Evolutionary conservation across 106 monocot genomes (phyloP).

Genomic region (Alisma plantagoaquatica): DNA sequence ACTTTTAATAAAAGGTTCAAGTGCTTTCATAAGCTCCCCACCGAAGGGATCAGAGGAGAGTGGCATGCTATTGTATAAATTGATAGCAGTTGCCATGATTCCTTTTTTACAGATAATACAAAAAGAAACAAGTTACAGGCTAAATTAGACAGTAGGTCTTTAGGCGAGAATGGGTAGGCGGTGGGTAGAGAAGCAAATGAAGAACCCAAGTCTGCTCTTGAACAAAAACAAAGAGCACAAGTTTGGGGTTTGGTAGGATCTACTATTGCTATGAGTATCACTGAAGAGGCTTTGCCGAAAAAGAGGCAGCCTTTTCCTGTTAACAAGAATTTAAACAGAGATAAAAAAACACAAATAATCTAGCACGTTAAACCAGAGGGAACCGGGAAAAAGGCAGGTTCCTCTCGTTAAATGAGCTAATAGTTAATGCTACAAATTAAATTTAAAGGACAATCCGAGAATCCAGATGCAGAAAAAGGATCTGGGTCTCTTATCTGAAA

Average conservation of each 20-base stretch:
- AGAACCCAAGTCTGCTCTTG: constrained; percentile 10
- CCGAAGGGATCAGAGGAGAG: constrained; percentile 17
- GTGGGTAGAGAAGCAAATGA: background rate
- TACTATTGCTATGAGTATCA: background rate
- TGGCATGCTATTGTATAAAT: constrained; percentile 21
- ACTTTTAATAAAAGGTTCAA: constrained; percentile 48
- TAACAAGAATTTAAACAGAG: background rate
- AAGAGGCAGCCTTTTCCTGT: constrained; percentile 19
- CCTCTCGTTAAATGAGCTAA: too few relatives aligned
- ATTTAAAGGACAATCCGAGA: constrained; percentile 12
- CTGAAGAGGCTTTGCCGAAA: constrained; percentile 19
- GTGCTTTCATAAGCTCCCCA: constrained; percentile 42
- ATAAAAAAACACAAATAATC: constrained; percentile 8
- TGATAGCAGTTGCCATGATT: constrained; percentile 26
- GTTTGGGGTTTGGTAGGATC: background rate
- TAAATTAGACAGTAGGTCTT: too few relatives aligned
- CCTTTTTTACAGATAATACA: background rate
- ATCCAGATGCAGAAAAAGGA: constrained; percentile 8
- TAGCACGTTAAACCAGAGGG: too few relatives aligned
- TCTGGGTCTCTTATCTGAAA: constrained; percentile 18
- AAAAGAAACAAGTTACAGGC: constrained; percentile 1
- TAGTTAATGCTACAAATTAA: too few relatives aligned
- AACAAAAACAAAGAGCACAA: constrained; percentile 29
- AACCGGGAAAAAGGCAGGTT: too few relatives aligned
- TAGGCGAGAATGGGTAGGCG: too few relatives aligned